Percentiles rank a stretch among this genome's conserved stretches.
Conservation (phyloP, 345 rosid species). For the Dipteronia sinensis region DNA sequence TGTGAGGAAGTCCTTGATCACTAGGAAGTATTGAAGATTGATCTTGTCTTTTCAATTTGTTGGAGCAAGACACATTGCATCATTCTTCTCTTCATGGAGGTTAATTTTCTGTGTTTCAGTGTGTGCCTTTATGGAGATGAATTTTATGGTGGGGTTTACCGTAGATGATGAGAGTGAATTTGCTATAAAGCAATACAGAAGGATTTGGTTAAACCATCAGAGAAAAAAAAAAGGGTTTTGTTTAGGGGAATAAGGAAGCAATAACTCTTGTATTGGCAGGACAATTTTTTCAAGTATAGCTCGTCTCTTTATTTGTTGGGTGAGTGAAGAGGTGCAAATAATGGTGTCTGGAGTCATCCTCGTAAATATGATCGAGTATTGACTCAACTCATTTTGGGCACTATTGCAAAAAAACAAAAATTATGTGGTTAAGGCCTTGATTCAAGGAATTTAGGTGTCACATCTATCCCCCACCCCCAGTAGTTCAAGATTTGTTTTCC, state of each 20-base stretch:
- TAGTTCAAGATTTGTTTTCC: background rate
- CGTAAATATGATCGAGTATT: background rate
- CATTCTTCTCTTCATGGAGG: background rate
- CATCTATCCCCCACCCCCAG: no score
- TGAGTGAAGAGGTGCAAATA: background rate
- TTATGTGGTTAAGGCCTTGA: background rate
- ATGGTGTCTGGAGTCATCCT: background rate
- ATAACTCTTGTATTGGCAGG: background rate
- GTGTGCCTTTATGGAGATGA: background rate
- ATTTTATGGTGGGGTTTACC: background rate
- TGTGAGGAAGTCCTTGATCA: no score
- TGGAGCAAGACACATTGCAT: no score
- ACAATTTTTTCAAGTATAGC: background rate
- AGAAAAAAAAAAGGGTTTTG: background rate
- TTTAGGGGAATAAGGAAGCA: background rate
- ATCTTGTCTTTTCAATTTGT: no score
- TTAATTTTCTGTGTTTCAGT: background rate
- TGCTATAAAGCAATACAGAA: no score
- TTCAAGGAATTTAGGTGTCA: no score
- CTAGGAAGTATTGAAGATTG: no score
- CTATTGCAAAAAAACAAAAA: background rate
- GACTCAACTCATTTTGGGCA: background rate
- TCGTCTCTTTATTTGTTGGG: background rate
- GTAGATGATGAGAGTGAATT: no score
- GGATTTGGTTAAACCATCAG: background rate